Conservation (phyloP, 2,329 filamentous ascomycete genomes). For the Nigrospora osmanthi region DNA sequence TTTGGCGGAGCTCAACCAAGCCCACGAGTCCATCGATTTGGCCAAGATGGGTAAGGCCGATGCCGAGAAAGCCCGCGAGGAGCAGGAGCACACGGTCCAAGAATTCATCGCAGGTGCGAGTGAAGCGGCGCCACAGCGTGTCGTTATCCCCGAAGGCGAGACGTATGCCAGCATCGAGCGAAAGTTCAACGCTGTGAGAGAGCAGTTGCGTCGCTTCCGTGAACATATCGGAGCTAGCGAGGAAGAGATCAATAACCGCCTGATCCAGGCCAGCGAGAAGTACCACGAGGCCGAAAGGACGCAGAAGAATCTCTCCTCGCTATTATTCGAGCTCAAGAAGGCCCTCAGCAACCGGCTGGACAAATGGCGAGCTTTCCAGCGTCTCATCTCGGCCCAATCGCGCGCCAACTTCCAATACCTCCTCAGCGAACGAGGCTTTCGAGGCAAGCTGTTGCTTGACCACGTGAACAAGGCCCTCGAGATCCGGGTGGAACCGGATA, state of each 20-base stretch:
- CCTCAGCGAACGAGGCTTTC: conserved; percentile 81
- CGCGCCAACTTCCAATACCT: conserved; percentile 83
- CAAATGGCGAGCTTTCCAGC: conserved; percentile 76
- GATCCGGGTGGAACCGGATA: conserved; percentile 65
- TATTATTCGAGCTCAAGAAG: conserved; percentile 37
- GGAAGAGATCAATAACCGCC: conserved; percentile 51
- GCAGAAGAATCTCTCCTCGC: conserved; percentile 33
- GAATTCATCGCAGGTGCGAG: conserved; percentile 48
- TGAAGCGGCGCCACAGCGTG: conserved; percentile 43
- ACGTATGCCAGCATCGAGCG: conserved; percentile 48
- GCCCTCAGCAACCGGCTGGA: conserved; percentile 62
- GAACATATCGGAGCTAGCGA: conserved; percentile 54
- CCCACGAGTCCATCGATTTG: conserved; percentile 41
- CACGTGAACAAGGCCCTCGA: conserved; percentile 69
- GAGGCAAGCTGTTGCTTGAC: conserved; percentile 72
- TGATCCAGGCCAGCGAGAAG: conserved; percentile 29
- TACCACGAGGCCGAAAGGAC: conserved; percentile 31
- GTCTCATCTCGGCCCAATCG: conserved; percentile 77
- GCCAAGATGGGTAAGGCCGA: conserved; percentile 35
- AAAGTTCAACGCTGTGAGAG: conserved; percentile 45
- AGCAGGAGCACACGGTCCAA: conserved; percentile 38
- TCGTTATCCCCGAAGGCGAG: conserved; percentile 57
- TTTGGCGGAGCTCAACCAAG: conserved; percentile 55
- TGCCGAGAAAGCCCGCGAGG: conserved; percentile 38
- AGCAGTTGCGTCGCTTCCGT: conserved; percentile 51